Base-by-base conservation (phyloP, 306 rosid species). In the Gleditsia sinensis region DNA sequence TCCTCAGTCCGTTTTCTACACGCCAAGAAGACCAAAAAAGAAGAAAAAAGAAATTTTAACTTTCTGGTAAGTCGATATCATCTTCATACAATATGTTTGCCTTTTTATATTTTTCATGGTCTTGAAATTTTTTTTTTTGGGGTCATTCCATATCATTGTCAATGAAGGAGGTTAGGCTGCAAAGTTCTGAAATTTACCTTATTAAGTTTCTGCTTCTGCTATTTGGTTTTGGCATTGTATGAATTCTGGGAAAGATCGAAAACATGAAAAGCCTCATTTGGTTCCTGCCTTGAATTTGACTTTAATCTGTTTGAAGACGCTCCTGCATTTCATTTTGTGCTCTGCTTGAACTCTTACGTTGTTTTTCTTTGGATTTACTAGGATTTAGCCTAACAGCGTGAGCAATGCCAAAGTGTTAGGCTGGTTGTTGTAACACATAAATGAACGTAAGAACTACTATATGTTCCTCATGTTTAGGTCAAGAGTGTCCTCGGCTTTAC, bases 21-120 rank as follows among this genome's bases (percentile, higher is more conserved):
- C 42, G 61, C 57, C 57, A 43, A 43, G 58, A 34, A 32, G 62
- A 80, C 83, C 68, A 64, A 53, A 39, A 9, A 7, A 21, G 34
- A 69, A 16, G 12, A 53, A 56, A 48, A 0, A 24, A 64, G 19
- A 28, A 48, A 1, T n/a, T 20, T 39, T 48, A 32, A 50, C 49
- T n/a, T 32, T 53, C 17, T 32, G 56, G 72, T 60, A 60, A 65
- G 66, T 82, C 19, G 36, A 28, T 25, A 34, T 53, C 36, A 13
- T 67, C 46, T 55, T 51, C 7, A 60, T 7, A 37, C 21, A 7
- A 2, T 11, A 53, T 21, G 23, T 64, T 49, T 46, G 24, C 9
- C 61, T 6, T 55, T 76, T 71, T 62, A 19, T 48, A 1, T 48
- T 33, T 17, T 45, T 10, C 9, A 1, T 30, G 0, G 27, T 27